Evolutionary conservation across 2,329 filamentous ascomycete species (phyloP).

Genomic region (Pseudonectria buxi): DNA sequence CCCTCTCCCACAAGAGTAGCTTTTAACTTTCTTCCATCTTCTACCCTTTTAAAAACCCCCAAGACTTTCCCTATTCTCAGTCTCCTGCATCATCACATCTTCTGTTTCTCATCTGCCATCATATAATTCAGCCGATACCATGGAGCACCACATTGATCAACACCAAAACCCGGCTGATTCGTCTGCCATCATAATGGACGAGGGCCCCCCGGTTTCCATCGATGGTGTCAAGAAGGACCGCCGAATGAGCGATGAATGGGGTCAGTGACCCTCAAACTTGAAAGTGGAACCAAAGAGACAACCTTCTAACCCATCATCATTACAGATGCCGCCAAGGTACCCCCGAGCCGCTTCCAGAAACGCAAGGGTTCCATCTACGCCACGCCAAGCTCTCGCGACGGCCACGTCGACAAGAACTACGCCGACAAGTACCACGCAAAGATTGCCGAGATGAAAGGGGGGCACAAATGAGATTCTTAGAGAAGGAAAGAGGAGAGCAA

Average conservation of each 20-base stretch:
- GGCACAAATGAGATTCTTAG: slow-evolving; percentile 26
- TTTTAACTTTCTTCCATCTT: too few species aligned
- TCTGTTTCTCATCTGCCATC: too few species aligned
- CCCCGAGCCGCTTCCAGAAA: slow-evolving; percentile 62
- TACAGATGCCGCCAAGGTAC: slow-evolving; percentile 59
- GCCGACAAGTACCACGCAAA: slow-evolving; percentile 55
- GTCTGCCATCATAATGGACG: slow-evolving; percentile 18
- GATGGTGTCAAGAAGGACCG: slow-evolving; percentile 24
- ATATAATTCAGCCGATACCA: slow-evolving; percentile 2
- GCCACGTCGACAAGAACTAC: slow-evolving; percentile 54
- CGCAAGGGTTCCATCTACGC: slow-evolving; percentile 63
- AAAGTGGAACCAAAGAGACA: too few species aligned
- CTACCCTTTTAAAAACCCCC: too few species aligned
- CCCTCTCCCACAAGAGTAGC: too few species aligned
- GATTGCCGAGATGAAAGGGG: slow-evolving; percentile 44
- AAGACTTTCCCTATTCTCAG: too few species aligned
- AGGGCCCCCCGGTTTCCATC: slow-evolving; percentile 20
- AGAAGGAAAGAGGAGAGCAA: too few species aligned
- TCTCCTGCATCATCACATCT: too few species aligned
- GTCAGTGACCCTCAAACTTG: slow-evolving; percentile 33
- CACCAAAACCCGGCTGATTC: slow-evolving; percentile 16
- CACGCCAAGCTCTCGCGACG: slow-evolving; percentile 58
- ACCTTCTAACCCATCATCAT: slow-evolving; percentile 2
- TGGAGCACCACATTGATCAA: slow-evolving; percentile 21
- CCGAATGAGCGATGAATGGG: slow-evolving; percentile 42